A percentile compares a stretch with the other conserved stretches of the same genome.
Evolutionary conservation across 768 basidiomycete genomes (phyloP).

Genomic region (Dioszegia crocea): DNA sequence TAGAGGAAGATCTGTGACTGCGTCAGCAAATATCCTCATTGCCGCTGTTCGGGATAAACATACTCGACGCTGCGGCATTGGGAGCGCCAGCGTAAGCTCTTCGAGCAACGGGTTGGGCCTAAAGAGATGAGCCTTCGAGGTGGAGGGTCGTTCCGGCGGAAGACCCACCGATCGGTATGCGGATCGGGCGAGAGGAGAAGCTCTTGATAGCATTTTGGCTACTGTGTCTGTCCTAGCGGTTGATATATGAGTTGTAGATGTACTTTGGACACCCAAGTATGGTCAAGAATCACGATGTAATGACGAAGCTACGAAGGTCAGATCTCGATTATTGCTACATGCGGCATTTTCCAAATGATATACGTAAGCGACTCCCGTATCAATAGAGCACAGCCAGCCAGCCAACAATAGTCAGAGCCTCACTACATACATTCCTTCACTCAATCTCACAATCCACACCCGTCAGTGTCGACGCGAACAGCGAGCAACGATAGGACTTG

Average conservation of each 20-base stretch:
- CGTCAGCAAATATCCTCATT: background rate
- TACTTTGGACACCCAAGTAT: too few species aligned
- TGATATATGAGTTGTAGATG: background rate
- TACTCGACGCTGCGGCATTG: constrained; percentile 25
- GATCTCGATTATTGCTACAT: too few species aligned
- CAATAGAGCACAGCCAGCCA: too few species aligned
- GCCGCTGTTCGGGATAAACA: background rate
- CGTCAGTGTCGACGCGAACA: too few species aligned
- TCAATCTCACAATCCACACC: too few species aligned
- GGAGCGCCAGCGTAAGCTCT: constrained; percentile 26
- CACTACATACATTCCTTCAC: too few species aligned
- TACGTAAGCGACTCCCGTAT: too few species aligned
- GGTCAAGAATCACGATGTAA: too few species aligned
- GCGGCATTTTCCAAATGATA: too few species aligned
- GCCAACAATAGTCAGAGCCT: too few species aligned
- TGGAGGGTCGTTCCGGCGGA: background rate
- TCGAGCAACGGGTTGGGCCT: constrained; percentile 10
- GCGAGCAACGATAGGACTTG: too few species aligned
- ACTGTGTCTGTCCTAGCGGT: background rate
- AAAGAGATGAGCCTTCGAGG: background rate
- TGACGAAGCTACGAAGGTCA: too few species aligned
- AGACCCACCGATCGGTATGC: background rate
- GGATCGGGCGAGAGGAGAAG: constrained; percentile 5
- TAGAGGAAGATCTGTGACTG: constrained; percentile 24
- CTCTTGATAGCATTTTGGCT: constrained; percentile 2